Base-by-base conservation (phyloP, 1,284 basidiomycete genomes). In the Malassezia psittaci region DNA sequence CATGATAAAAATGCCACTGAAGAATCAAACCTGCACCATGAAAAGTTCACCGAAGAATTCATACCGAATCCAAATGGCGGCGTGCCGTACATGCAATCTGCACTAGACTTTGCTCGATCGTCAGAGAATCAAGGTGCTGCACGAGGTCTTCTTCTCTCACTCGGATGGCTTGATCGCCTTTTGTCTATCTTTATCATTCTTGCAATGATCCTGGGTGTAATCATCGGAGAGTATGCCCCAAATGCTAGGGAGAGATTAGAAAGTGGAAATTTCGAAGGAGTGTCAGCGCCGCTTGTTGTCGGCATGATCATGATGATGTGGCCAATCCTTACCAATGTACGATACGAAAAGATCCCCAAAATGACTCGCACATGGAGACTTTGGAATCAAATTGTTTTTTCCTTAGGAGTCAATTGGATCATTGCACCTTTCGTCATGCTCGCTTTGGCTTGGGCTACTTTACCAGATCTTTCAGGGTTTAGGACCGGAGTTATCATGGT, bases 271-370 rank as follows among this genome's bases (percentile, higher is more conserved):
- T 69, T 76, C 34, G 64, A 73, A 9, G 74, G 75, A 21, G 75
- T 76, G 0, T 67, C 70, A 0, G 62, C 72, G 0, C 71, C 69
- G 1, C 51, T 72, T n/a, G 64, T 63, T 9, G 60, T 72, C 15
- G 68, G 68, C 6, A 1, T 81, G 86, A 54, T 90, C 21, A 78
- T 88, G 51, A 90, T 91, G 88, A 91, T 90, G 85, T 90, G 86
- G 85, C 88, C 88, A 1, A 82, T 85, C 40, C 55, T 73, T 13
- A 83, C 85, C 40, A 85, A 85, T 76, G 84, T 69, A 83, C 83
- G 85, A 67, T 90, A 87, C 70, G 87, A 89, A 71, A 75, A 79
- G 0, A 78, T 90, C 4, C 82, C 83, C 0, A 59, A 69, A 8
- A 76, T 88, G 36, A 81, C 88, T 62, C 68, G 76, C 1, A 80